Percentiles rank a stretch among this genome's conserved stretches.
Conservation (phyloP, 805 yeast species). For the Vanderwaltozyma verrucispora region DNA sequence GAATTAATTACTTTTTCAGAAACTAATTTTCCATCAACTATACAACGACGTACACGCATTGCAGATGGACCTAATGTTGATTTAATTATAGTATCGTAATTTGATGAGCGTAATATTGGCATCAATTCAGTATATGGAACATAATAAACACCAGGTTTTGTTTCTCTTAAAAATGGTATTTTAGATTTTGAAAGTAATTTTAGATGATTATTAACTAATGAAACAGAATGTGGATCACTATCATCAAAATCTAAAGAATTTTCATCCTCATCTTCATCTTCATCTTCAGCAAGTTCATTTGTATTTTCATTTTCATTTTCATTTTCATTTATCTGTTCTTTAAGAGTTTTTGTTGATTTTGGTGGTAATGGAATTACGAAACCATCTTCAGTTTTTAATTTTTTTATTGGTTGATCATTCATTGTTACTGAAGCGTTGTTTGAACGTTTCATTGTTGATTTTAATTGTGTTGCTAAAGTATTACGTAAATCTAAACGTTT, state of each 20-base stretch:
- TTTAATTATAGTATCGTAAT: constrained; percentile 48
- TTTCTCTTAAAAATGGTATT: constrained; percentile 51
- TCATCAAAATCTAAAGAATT: constrained; percentile 28
- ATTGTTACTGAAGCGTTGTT: constrained; percentile 12
- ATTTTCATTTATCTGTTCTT: constrained; percentile 2
- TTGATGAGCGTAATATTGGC: constrained; percentile 36
- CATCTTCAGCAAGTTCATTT: constrained; percentile 20
- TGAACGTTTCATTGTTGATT: constrained; percentile 26
- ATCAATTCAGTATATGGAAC: constrained; percentile 50
- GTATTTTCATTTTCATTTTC: constrained; percentile 12
- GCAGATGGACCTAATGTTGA: constrained; percentile 57
- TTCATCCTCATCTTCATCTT: constrained; percentile 16
- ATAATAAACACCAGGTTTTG: constrained; percentile 45
- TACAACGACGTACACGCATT: constrained; percentile 65
- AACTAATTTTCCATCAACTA: constrained; percentile 56
- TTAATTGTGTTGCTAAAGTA: constrained; percentile 34
- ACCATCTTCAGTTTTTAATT: constrained; percentile 34
- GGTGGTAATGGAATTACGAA: constrained; percentile 25
- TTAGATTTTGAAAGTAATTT: constrained; percentile 43
- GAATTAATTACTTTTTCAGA: constrained; percentile 81
- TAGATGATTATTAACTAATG: constrained; percentile 51
- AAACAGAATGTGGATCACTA: constrained; percentile 25
- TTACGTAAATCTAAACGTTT: constrained; percentile 35
- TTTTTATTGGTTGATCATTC: constrained; percentile 20
- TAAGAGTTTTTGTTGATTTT: constrained; percentile 5